phyloP scores from a whole-genome alignment of 2,329 filamentous ascomycete species.

The Sclerotinia spermophila region DNA sequence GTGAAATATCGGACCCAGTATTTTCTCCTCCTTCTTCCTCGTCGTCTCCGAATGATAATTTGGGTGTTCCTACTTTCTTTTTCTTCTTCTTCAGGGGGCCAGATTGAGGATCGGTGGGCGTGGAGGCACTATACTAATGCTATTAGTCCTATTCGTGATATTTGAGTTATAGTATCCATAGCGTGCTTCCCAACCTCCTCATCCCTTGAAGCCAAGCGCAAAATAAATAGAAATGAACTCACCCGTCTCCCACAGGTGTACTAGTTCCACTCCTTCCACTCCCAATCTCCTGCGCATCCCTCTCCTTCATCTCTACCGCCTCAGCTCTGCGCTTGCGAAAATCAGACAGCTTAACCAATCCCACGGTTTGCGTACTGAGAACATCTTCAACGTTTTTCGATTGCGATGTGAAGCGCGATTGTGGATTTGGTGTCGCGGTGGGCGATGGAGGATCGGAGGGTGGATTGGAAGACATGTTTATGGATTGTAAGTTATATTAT shows the following conservation, averaged over 20 bases:
- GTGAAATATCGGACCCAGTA: slow-evolving; percentile 38
- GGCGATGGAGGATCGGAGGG: slow-evolving; percentile 32
- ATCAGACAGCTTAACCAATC: slow-evolving; percentile 85
- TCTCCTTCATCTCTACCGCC: slow-evolving; percentile 85
- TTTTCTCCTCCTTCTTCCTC: slow-evolving; percentile 42
- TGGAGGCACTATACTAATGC: slow-evolving; percentile 40
- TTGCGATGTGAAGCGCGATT: slow-evolving; percentile 34
- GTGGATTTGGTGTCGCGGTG: slow-evolving; percentile 33
- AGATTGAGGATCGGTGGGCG: slow-evolving; percentile 38
- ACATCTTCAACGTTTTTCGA: slow-evolving; percentile 38
- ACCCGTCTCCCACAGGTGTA: slow-evolving; percentile 51
- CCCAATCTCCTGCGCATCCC: slow-evolving; percentile 64
- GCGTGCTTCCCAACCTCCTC: background rate
- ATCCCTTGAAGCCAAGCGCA: slow-evolving; percentile 15
- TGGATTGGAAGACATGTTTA: slow-evolving; percentile 29
- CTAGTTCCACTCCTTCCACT: slow-evolving; percentile 22
- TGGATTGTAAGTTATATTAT: background rate
- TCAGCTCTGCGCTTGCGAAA: slow-evolving; percentile 95
- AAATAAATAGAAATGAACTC: slow-evolving; percentile 36
- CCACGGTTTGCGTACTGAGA: slow-evolving; percentile 52
- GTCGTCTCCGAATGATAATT: slow-evolving; percentile 62
- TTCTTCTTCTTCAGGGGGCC: slow-evolving; percentile 42
- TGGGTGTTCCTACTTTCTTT: slow-evolving; percentile 45
- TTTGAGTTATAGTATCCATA: background rate
- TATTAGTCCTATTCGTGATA: slow-evolving; percentile 28